Evolutionary conservation across 331 rosid genomes (phyloP), one percentile per base, ranked within the genome.

Genomic region (Cydonia oblonga): DNA sequence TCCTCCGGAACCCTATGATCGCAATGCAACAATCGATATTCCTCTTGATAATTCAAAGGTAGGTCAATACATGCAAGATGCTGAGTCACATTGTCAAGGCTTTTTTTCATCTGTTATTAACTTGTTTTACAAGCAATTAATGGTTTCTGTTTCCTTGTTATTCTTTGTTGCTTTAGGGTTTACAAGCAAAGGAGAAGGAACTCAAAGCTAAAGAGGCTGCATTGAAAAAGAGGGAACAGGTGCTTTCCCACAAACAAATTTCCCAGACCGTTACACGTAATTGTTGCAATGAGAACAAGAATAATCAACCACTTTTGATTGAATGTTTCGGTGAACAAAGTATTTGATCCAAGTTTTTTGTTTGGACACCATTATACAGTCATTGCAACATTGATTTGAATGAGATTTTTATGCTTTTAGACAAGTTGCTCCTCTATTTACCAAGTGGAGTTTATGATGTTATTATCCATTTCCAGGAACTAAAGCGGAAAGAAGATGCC

Each of bases 171-270:
- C 35, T 80, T 51, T 72, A 91, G 99, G 91, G 83, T 68, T 32
- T 91, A 64, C 81, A 71, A 78, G 75, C 90, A 38, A 91, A 75
- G 86, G 97, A 91, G 79, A 92, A 81, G 75, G 93, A 88, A 72
- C 97, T 95, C 71, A 85, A 80, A 80, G 92, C 96, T 32, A 95
- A 80, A 86, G 99, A 95, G 79, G 89, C 96, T 80, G 99, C 91
- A 53, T 80, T 95, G 83, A 87, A 70, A 75, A 90, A 78, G 85
- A 91, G 87, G 88, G 99, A 91, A 82, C 93, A 87, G 88, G 99
- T 91, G 70, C 79, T 30, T 42, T 35, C 44, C 58, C 3, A 24
- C 9, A 11, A 64, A 64, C 68, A 33, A 35, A 64, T 5, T 28
- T 64, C 25, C 68, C 40, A 29, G 8, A 62, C 66, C 42, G 14